Percentiles rank a stretch among this genome's conserved stretches.
Evolutionary conservation across 2,329 filamentous ascomycete genomes (phyloP).

Genomic region (Penicillium sp.): DNA sequence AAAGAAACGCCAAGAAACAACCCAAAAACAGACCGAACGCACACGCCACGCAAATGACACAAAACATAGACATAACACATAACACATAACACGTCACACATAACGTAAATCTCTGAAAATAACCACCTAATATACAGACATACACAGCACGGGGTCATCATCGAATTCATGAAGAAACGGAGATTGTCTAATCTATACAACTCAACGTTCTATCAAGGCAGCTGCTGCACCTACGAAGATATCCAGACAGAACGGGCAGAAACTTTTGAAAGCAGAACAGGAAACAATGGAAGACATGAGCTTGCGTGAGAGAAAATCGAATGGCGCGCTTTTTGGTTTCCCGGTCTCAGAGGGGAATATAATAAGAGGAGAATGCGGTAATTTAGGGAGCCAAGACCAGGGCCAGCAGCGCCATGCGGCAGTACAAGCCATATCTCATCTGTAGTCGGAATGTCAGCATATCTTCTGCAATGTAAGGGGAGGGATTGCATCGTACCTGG

Average conservation of each 20-base stretch:
- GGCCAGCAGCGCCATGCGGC: slow-evolving; percentile 94
- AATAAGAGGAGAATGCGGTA: slow-evolving; percentile 17
- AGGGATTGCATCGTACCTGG: slow-evolving; percentile 73
- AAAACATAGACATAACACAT: slow-evolving; percentile 31
- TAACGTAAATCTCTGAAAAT: slow-evolving; percentile 28
- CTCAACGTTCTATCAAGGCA: slow-evolving; percentile 36
- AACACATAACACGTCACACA: slow-evolving; percentile 35
- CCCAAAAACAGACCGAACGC: slow-evolving; percentile 25
- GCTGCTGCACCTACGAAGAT: slow-evolving; percentile 41
- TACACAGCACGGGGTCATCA: slow-evolving; percentile 41
- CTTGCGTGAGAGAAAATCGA: slow-evolving; percentile 33
- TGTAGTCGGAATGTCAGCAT: slow-evolving; percentile 57
- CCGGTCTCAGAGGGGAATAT: slow-evolving; percentile 23
- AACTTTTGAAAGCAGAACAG: slow-evolving; percentile 40
- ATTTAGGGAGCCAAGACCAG: slow-evolving; percentile 74
- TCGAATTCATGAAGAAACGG: slow-evolving; percentile 41
- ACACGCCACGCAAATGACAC: slow-evolving; percentile 29
- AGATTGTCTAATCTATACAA: slow-evolving; percentile 48
- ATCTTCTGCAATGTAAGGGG: slow-evolving; percentile 4
- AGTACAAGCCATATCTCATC: slow-evolving; percentile 98
- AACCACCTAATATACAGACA: slow-evolving; percentile 34
- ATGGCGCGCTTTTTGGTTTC: slow-evolving; percentile 23
- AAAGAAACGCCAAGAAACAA: slow-evolving; percentile 18
- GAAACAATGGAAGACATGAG: slow-evolving; percentile 30
- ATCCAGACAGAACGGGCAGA: slow-evolving; percentile 37